Percentiles rank a stretch among this genome's conserved stretches.
phyloP scores from a whole-genome alignment of 108 stramenopile genomes.

The Discostella pseudostelligera region DNA sequence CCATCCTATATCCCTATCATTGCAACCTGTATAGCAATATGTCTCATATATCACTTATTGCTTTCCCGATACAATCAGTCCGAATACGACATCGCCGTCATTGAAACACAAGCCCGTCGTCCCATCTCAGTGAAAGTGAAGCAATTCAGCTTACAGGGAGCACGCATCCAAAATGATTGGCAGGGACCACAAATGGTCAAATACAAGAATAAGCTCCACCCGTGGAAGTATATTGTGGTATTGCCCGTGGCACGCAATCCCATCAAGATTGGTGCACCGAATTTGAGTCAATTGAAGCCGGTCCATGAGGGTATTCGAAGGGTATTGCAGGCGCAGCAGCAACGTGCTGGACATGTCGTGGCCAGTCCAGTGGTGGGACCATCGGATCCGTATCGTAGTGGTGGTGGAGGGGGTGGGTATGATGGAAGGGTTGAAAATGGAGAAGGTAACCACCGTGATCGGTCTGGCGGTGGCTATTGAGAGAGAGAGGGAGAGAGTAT shows the following conservation, averaged over 20 bases:
- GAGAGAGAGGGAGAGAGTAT: no score
- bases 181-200: constrained; percentile 93
- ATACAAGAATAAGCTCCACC: constrained; percentile 90
- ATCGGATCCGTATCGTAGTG: constrained; percentile 7
- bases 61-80: no score
- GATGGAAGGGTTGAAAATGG: constrained; percentile 15
- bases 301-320: constrained; percentile 86
- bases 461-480: no score
- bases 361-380: constrained; percentile 8
- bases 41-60: neutral
- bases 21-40: no score
- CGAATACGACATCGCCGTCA: constrained; percentile 91
- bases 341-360: constrained; percentile 34
- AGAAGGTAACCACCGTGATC: neutral
- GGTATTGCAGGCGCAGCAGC: constrained; percentile 79
- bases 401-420: constrained; percentile 4
- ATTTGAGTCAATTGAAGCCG: constrained; percentile 74
- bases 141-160: constrained; percentile 87
- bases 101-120: constrained; percentile 87
- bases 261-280: constrained; percentile 89
- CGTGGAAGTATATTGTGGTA: constrained; percentile 88
- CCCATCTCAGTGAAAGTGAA: constrained; percentile 90
- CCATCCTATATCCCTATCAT: no score
- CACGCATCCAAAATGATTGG: constrained; percentile 89
- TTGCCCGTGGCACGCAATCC: constrained; percentile 83